Conservation (phyloP, 2,329 filamentous ascomycete species). For the Aspergillus piperis region DNA sequence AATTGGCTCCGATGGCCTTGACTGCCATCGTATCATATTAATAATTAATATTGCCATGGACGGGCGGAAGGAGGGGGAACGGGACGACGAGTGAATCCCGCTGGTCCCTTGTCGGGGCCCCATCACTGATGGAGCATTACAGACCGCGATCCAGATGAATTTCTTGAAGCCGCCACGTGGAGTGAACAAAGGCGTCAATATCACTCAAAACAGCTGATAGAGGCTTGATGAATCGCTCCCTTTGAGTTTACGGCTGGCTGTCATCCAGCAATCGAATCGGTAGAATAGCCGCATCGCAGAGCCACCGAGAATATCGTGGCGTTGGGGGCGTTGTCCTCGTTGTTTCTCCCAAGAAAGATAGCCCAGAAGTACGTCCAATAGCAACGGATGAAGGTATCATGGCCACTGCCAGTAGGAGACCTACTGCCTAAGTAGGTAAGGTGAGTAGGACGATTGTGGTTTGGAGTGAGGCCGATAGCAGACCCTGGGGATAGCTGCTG, state of each 20-base stretch:
- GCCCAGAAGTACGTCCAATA: not conserved
- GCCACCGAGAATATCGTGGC: not conserved
- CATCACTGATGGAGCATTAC: slow-evolving; percentile 3
- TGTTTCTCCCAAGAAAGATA: not conserved
- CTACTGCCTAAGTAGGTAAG: slow-evolving; percentile 4
- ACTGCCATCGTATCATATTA: not conserved
- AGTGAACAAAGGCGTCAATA: not conserved
- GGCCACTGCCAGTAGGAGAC: not conserved
- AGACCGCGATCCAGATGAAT: not conserved
- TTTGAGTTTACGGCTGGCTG: not conserved
- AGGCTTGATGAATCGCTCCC: not conserved
- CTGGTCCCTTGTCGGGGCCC: not conserved
- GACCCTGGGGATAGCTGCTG: not conserved
- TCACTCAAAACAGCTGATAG: not conserved
- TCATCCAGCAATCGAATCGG: slow-evolving; percentile 3
- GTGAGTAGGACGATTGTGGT: not conserved
- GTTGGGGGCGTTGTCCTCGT: not conserved
- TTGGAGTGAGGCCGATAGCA: not conserved
- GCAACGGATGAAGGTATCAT: not conserved
- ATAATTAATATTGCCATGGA: not conserved
- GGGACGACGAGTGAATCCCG: not conserved
- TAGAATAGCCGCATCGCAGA: not conserved
- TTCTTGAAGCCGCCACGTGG: slow-evolving; percentile 8
- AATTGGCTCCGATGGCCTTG: not conserved
- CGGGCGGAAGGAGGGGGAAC: not conserved